These are phyloP conservation scores for Micractinium sp. DNA, from an alignment of 139 green algal genomes.

Conservation along the genomic window DNA sequence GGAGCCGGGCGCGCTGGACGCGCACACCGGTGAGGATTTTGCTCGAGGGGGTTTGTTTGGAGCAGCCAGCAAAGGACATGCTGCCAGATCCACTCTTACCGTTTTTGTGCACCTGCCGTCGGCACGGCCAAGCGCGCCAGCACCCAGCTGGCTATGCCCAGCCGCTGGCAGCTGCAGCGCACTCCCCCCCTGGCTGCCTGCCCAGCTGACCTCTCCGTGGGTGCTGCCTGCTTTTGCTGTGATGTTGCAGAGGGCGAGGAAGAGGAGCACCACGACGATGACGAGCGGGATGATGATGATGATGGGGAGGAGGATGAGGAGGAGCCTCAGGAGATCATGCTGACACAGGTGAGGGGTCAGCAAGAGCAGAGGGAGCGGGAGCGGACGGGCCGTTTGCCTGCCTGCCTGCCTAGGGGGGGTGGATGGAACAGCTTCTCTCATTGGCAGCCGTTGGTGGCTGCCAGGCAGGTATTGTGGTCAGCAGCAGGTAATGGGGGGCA, in stretches of 20 bases:
- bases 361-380: neutral
- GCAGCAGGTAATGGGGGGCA: neutral
- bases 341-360: neutral
- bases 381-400: neutral
- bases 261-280: conserved; percentile 15
- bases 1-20: conserved; percentile 11
- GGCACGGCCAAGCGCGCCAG: no score
- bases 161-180: no score
- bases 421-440: neutral
- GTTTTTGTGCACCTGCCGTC: no score
- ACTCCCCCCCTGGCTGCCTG: no score
- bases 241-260: conserved; percentile 27
- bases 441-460: neutral
- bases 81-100: no score
- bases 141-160: no score
- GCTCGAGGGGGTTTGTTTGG: neutral
- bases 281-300: neutral
- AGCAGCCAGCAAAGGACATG: no score
- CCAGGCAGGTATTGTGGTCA: no score
- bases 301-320: conserved; percentile 21
- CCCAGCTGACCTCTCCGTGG: no score
- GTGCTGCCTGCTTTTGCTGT: neutral
- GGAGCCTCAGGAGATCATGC: conserved; percentile 10
- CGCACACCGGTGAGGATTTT: neutral
- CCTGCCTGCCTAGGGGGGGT: neutral